These are phyloP conservation scores for Sporothrix phasma DNA, from an alignment of 2,329 filamentous ascomycete genomes.

Conservation along the genomic window DNA sequence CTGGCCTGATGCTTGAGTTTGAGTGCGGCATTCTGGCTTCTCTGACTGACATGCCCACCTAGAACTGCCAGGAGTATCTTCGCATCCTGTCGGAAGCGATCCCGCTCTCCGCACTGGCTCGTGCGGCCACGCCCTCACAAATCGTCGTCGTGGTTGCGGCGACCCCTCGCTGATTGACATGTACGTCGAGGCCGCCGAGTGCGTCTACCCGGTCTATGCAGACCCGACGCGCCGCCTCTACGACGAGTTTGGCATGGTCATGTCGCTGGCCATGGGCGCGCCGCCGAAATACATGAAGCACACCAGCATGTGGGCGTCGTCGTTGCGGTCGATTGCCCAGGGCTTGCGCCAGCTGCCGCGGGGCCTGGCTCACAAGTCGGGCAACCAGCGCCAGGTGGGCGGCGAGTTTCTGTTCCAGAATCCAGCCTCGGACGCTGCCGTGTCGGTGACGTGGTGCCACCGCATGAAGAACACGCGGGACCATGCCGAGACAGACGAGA, in stretches of 20 bases:
- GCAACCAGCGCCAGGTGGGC: conserved; percentile 59
- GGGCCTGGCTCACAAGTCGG: conserved; percentile 52
- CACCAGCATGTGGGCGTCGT: conserved; percentile 37
- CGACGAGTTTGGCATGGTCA: conserved; percentile 56
- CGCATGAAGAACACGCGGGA: conserved; percentile 71
- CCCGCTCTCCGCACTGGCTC: conserved; percentile 39
- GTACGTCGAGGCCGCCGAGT: conserved; percentile 54
- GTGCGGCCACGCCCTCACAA: conserved; percentile 46
- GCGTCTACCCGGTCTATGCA: conserved; percentile 66
- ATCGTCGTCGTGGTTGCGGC: conserved; percentile 66
- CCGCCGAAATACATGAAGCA: conserved; percentile 56
- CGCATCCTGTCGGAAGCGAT: conserved; percentile 51
- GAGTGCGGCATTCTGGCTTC: background rate
- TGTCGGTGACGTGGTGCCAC: conserved; percentile 62
- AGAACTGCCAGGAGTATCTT: conserved; percentile 72
- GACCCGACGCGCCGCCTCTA: conserved; percentile 61
- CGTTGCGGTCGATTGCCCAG: conserved; percentile 46
- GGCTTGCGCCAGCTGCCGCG: conserved; percentile 46
- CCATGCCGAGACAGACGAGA: conserved; percentile 59
- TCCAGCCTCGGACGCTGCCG: conserved; percentile 7
- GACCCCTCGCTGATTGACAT: conserved; percentile 55
- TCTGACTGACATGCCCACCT: accelerated
- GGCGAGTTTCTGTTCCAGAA: conserved; percentile 69
- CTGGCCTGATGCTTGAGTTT: background rate
- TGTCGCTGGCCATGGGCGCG: conserved; percentile 48